A percentile compares a stretch with the other conserved stretches of the same genome.
phyloP scores from a whole-genome alignment of 2,329 filamentous ascomycete species.

The Beauveria scarabaeidicola region DNA sequence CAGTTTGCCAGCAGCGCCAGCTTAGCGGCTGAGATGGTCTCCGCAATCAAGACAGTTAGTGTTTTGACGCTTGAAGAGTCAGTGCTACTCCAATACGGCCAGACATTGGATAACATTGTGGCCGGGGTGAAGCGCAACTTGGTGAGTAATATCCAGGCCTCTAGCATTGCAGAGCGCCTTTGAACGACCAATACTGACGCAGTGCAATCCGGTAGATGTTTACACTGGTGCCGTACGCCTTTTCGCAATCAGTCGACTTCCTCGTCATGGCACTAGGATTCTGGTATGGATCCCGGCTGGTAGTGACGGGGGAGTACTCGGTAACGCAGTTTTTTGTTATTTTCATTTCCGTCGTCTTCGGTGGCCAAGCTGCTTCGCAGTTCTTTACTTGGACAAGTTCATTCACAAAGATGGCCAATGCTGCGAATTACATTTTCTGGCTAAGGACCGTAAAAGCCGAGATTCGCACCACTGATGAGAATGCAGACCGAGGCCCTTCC shows the following conservation, averaged over 20 bases:
- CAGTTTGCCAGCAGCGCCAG: neutral
- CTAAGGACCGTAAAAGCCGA: conserved; percentile 19
- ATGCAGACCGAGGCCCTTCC: conserved; percentile 21
- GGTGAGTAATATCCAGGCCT: neutral
- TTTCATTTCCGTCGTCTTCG: conserved; percentile 33
- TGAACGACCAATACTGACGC: neutral
- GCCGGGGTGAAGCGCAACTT: neutral
- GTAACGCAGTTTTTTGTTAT: conserved; percentile 32
- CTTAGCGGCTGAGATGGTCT: neutral
- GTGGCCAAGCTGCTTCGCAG: conserved; percentile 22
- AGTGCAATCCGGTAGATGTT: neutral
- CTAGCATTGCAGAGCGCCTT: neutral
- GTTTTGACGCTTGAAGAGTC: neutral
- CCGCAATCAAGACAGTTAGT: neutral
- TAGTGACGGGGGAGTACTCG: conserved; percentile 25
- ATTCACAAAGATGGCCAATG: conserved; percentile 36
- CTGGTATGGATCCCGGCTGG: neutral
- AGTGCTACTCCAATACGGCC: neutral
- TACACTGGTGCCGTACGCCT: neutral
- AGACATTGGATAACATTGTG: neutral
- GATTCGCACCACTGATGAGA: conserved; percentile 28
- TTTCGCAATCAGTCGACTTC: neutral
- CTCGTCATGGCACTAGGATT: neutral
- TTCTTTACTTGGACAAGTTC: conserved; percentile 32
- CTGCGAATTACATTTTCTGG: conserved; percentile 33